Evolutionary conservation across 1,284 basidiomycete species (phyloP).

Genomic region (Cerioporus squamosus): DNA sequence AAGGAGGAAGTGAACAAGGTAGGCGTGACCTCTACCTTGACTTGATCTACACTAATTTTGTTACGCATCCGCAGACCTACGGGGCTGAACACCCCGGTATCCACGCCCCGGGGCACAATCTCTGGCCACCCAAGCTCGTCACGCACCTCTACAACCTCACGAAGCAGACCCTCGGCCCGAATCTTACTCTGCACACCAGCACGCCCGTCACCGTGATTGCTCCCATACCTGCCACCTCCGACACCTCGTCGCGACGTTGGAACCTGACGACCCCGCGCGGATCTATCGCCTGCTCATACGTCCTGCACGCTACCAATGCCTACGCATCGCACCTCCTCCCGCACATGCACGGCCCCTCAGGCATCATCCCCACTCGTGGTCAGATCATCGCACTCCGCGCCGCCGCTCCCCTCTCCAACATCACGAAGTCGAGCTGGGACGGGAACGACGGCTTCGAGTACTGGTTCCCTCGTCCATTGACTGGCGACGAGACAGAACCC

Average conservation of each 20-base stretch:
- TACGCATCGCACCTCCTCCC: constrained; percentile 74
- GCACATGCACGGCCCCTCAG: constrained; percentile 52
- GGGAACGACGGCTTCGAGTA: constrained; percentile 67
- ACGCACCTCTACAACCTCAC: constrained; percentile 61
- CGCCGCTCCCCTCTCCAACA: constrained; percentile 37
- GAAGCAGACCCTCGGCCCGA: constrained; percentile 23
- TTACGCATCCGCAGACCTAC: constrained; percentile 46
- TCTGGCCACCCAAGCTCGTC: constrained; percentile 82
- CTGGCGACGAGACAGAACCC: constrained; percentile 39
- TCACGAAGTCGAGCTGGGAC: constrained; percentile 33
- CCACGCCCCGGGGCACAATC: constrained; percentile 57
- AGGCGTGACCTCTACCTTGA: constrained; percentile 3
- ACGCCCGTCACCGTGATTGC: constrained; percentile 64
- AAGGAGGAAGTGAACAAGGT: constrained; percentile 55
- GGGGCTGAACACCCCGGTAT: constrained; percentile 59
- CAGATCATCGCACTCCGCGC: constrained; percentile 73
- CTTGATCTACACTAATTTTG: too few species aligned
- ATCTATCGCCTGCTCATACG: constrained; percentile 52
- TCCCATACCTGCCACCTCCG: constrained; percentile 11
- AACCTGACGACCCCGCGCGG: constrained; percentile 64
- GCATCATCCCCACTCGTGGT: constrained; percentile 75
- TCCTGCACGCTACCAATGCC: constrained; percentile 84
- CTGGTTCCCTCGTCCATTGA: constrained; percentile 77
- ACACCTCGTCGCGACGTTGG: constrained; percentile 44
- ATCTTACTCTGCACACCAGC: constrained; percentile 60